A percentile compares a stretch with the other conserved stretches of the same genome.
Conservation (phyloP, 2,329 filamentous ascomycete genomes). For the Neopestalotiopsis sp. region DNA sequence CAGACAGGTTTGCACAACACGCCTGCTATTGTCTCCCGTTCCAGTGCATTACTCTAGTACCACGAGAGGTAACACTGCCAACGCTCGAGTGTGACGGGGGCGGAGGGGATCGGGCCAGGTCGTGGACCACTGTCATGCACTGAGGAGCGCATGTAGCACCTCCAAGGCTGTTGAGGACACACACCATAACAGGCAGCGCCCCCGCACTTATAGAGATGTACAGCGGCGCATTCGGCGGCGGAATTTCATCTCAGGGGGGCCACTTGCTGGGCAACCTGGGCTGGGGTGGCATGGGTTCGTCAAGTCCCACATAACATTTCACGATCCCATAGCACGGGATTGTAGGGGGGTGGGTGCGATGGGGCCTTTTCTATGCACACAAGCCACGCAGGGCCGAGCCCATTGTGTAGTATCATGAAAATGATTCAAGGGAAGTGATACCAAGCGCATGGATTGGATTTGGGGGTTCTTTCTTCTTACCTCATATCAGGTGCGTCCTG, state of each 20-base stretch:
- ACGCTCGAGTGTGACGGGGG: conserved; percentile 48
- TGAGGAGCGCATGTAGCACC: conserved; percentile 39
- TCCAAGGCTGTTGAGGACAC: conserved; percentile 37
- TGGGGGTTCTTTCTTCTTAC: conserved; percentile 44
- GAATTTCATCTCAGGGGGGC: conserved; percentile 26
- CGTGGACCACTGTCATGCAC: conserved; percentile 41
- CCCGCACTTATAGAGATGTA: conserved; percentile 29
- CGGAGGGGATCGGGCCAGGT: conserved; percentile 46
- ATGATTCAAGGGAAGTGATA: background rate
- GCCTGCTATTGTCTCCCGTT: conserved; percentile 42
- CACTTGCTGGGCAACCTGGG: conserved; percentile 30
- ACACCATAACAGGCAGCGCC: conserved; percentile 38
- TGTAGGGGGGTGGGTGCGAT: background rate
- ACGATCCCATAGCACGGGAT: background rate
- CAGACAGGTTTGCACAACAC: conserved; percentile 38
- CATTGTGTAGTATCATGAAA: background rate
- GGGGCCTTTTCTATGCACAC: background rate
- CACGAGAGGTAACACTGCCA: conserved; percentile 50
- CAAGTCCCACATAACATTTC: background rate
- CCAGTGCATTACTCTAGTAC: conserved; percentile 34
- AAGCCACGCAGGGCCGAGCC: background rate
- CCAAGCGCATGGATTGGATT: background rate
- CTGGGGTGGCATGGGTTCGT: background rate
- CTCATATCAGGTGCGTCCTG: conserved; percentile 58
- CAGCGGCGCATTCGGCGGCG: conserved; percentile 27